Evolutionary conservation across 2,329 filamentous ascomycete species (phyloP).

Genomic region (Dissoconium aciculare): DNA sequence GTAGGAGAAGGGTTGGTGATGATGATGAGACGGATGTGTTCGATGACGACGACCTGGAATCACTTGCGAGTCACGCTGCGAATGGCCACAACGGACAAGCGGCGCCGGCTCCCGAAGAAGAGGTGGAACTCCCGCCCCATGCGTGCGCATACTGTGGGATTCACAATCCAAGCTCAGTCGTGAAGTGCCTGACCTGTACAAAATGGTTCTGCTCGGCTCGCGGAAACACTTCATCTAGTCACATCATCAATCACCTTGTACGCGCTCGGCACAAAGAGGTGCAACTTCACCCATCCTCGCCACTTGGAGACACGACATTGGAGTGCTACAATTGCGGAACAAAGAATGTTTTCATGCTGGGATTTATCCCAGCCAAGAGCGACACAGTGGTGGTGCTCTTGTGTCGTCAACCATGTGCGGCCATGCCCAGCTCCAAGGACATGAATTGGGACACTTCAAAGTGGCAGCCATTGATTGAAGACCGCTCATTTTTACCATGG

Average conservation of each 20-base stretch:
- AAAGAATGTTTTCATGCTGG: slow-evolving; percentile 96
- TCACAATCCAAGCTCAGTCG: slow-evolving; percentile 85
- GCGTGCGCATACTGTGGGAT: slow-evolving; percentile 98
- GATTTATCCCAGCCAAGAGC: slow-evolving; percentile 96
- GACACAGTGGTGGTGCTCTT: slow-evolving; percentile 95
- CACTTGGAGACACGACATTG: slow-evolving; percentile 85
- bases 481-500: slow-evolving; percentile 89
- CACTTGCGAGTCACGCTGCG: slow-evolving; percentile 64
- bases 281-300: slow-evolving; percentile 82
- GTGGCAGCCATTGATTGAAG: slow-evolving; percentile 95
- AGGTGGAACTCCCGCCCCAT: slow-evolving; percentile 72
- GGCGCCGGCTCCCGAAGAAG: slow-evolving; percentile 56
- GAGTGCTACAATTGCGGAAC: slow-evolving; percentile 99
- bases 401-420: slow-evolving; percentile 89
- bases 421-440: slow-evolving; percentile 89
- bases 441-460: slow-evolving; percentile 99
- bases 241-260: slow-evolving; percentile 96
- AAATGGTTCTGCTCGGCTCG: slow-evolving; percentile 99
- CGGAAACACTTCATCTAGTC: slow-evolving; percentile 89
- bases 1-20: slow-evolving; percentile 63
- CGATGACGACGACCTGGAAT: slow-evolving; percentile 54
- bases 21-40: slow-evolving; percentile 75
- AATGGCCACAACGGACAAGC: slow-evolving; percentile 53
- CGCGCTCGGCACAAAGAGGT: slow-evolving; percentile 97
- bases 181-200: slow-evolving; percentile 87